Conservation (phyloP, 2,329 filamentous ascomycete species). For the Arthrobotrys sphaeroides region DNA sequence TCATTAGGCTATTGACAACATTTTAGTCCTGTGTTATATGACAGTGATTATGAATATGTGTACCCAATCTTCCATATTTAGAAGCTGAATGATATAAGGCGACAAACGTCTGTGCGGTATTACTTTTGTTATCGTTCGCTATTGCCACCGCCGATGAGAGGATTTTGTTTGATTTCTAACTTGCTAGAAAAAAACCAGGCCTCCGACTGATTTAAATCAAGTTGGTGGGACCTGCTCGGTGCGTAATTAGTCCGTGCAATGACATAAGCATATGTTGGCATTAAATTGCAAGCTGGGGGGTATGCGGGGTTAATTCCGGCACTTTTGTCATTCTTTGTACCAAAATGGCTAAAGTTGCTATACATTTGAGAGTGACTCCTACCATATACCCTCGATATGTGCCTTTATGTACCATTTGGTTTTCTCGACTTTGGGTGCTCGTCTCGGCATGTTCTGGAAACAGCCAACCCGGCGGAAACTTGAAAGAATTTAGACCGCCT, state of each 20-base stretch:
- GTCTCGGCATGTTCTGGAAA: background rate
- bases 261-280: background rate
- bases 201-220: background rate
- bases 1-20: conserved; percentile 4
- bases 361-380: background rate
- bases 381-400: background rate
- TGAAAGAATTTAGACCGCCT: background rate
- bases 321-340: background rate
- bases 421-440: background rate
- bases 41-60: background rate
- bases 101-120: background rate
- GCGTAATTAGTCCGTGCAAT: background rate
- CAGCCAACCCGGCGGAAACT: background rate
- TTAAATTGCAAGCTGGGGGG: background rate
- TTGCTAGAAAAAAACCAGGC: background rate
- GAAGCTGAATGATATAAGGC: background rate
- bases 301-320: background rate
- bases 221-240: background rate
- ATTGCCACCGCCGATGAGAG: background rate
- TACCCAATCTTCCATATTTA: conserved; percentile 24
- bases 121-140: background rate
- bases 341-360: background rate
- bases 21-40: conserved; percentile 4
- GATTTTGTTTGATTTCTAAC: background rate
- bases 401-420: background rate